A percentile compares a stretch with the other conserved stretches of the same genome.
These are phyloP conservation scores for Penicillium sp. DNA, from an alignment of 2,329 filamentous ascomycete genomes.

Conservation along the genomic window DNA sequence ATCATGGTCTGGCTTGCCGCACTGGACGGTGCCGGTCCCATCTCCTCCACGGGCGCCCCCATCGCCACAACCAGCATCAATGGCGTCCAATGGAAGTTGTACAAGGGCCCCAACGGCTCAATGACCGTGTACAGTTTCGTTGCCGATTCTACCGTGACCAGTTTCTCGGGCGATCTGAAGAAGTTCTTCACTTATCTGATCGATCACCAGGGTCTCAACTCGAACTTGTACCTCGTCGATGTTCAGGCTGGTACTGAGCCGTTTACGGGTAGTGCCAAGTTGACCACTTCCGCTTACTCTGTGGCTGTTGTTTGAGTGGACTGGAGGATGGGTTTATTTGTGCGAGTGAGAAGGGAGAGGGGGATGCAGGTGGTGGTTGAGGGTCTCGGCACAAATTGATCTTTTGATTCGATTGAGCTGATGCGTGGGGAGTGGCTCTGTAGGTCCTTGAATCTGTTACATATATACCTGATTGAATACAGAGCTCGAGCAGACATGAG, in stretches of 20 bases:
- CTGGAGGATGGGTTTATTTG: too few relatives aligned
- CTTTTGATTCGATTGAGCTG: too few relatives aligned
- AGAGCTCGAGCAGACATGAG: too few relatives aligned
- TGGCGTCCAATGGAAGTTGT: conserved; percentile 54
- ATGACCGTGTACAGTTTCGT: conserved; percentile 58
- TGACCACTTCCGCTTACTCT: conserved; percentile 28
- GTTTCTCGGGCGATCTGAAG: conserved; percentile 53
- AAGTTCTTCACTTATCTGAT: conserved; percentile 54
- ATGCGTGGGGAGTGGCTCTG: too few relatives aligned
- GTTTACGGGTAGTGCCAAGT: conserved; percentile 27
- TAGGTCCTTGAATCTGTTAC: too few relatives aligned
- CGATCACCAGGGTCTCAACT: conserved; percentile 28
- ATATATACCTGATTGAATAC: too few relatives aligned
- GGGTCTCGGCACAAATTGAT: background rate
- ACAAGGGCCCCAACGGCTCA: conserved; percentile 53
- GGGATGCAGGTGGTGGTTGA: background rate
- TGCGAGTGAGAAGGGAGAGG: too few relatives aligned
- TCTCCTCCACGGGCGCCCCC: conserved; percentile 44
- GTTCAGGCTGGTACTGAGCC: conserved; percentile 39
- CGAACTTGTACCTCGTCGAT: conserved; percentile 49
- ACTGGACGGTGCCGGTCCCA: conserved; percentile 53
- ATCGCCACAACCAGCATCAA: conserved; percentile 51
- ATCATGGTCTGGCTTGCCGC: conserved; percentile 62
- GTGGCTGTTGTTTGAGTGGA: conserved; percentile 21
- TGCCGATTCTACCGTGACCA: conserved; percentile 42